Evolutionary conservation across 352 stramenopile genomes (phyloP).

Genomic region (Phytophthora cryptogea): DNA sequence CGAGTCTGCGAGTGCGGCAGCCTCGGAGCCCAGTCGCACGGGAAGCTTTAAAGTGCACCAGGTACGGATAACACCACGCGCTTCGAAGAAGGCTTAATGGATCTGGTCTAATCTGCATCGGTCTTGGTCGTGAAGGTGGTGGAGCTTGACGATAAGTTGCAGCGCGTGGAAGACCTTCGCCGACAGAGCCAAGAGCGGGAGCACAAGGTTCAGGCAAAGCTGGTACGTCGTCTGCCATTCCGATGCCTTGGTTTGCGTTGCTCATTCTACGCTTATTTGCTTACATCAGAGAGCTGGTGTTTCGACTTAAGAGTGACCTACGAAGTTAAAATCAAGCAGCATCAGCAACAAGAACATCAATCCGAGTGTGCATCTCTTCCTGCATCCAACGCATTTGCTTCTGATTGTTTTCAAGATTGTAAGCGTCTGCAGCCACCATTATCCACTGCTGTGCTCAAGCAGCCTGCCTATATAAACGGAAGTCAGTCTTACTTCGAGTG

Average conservation of each 20-base stretch:
- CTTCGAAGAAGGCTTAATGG: background rate
- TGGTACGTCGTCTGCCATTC: constrained; percentile 33
- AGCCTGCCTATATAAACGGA: constrained; percentile 17
- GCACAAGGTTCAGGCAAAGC: constrained; percentile 56
- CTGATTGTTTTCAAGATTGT: constrained; percentile 17
- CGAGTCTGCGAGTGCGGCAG: constrained; percentile 34
- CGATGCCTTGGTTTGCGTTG: background rate
- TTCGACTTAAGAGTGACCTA: constrained; percentile 7
- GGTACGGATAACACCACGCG: constrained; percentile 29
- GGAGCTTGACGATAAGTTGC: constrained; percentile 80
- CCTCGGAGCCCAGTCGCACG: constrained; percentile 23
- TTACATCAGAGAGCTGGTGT: constrained; percentile 19
- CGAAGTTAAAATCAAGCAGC: background rate
- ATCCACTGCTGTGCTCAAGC: background rate
- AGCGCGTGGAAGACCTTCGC: constrained; percentile 75
- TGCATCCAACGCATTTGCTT: constrained; percentile 28
- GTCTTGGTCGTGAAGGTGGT: constrained; percentile 39
- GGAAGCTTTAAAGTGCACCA: constrained; percentile 60
- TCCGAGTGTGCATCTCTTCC: constrained; percentile 28
- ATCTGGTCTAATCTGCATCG: constrained; percentile 3
- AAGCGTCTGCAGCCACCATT: constrained; percentile 3
- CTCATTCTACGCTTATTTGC: background rate
- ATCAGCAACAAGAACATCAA: constrained; percentile 6
- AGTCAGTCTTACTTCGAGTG: constrained; percentile 72
- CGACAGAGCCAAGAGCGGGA: constrained; percentile 66